A percentile compares a stretch with the other conserved stretches of the same genome.
These are phyloP conservation scores for Neurospora sp. DNA, from an alignment of 495 filamentous ascomycete genomes.

Conservation along the genomic window DNA sequence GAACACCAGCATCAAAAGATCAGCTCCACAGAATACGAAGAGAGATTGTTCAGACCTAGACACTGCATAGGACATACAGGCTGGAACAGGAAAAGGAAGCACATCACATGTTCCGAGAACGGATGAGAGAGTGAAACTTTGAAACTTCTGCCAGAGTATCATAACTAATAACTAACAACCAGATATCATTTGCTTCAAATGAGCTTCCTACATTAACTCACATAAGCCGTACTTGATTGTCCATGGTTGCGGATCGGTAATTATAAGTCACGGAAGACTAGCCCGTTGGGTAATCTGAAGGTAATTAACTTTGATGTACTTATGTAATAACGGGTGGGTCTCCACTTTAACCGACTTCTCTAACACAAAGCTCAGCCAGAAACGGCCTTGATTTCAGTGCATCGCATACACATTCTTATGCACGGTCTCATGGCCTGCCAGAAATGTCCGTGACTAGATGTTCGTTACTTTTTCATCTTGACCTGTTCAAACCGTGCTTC, in stretches of 20 bases:
- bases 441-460: not conserved
- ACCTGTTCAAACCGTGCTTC: not conserved
- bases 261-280: conserved; percentile 18
- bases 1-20: no score
- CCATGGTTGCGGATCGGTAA: conserved; percentile 9
- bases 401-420: not conserved
- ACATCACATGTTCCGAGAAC: not conserved
- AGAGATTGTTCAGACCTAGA: not conserved
- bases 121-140: not conserved
- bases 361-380: not conserved
- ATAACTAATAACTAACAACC: not conserved
- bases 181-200: not conserved
- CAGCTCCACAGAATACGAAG: not conserved
- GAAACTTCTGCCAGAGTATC: not conserved
- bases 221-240: not conserved
- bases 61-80: not conserved
- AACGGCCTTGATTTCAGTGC: not conserved
- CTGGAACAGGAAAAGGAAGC: not conserved
- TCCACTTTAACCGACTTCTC: conserved; percentile 17
- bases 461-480: not conserved
- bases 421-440: not conserved
- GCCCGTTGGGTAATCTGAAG: conserved; percentile 14
- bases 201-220: not conserved
- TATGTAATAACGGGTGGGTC: conserved; percentile 16
- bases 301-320: conserved; percentile 18